phyloP scores from a whole-genome alignment of 2,329 filamentous ascomycete species.

The Aureobasidium lini region DNA sequence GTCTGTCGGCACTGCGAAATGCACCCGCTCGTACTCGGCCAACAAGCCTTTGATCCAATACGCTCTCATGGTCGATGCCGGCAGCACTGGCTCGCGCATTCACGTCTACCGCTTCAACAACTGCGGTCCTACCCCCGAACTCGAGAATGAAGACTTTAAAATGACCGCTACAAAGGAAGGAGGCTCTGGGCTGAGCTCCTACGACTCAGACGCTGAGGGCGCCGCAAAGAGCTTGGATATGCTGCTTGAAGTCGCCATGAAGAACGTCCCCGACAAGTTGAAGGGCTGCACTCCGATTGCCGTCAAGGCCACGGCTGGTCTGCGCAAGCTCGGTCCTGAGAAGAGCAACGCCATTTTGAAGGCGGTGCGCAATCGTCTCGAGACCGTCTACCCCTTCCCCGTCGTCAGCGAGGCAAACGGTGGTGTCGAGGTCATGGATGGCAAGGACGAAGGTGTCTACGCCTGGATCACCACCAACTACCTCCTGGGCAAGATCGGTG shows the following conservation, averaged over 20 bases:
- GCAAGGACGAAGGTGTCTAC: constrained; percentile 93
- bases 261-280: constrained; percentile 76
- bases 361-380: constrained; percentile 74
- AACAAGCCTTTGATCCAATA: constrained; percentile 95
- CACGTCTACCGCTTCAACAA: constrained; percentile 99
- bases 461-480: constrained; percentile 99
- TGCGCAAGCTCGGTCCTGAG: constrained; percentile 76
- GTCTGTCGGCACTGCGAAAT: constrained; percentile 62
- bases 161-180: constrained; percentile 83
- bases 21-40: constrained; percentile 73
- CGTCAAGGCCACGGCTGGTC: constrained; percentile 94
- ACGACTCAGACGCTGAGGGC: constrained; percentile 73
- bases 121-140: constrained; percentile 87
- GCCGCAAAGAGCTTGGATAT: constrained; percentile 85
- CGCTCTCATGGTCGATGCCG: constrained; percentile 97
- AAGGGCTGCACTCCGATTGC: constrained; percentile 89
- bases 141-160: constrained; percentile 87
- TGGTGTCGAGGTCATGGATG: constrained; percentile 95
- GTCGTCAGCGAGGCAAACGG: constrained; percentile 78
- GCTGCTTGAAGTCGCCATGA: constrained; percentile 78
- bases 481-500: constrained; percentile 92
- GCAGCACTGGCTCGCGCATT: constrained; percentile 94
- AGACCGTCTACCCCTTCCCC: constrained; percentile 88
- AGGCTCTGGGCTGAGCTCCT: constrained; percentile 74
- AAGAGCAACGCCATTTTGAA: constrained; percentile 77